Base-by-base conservation (phyloP, 2,329 filamentous ascomycete species). In the Colletotrichum filicis region DNA sequence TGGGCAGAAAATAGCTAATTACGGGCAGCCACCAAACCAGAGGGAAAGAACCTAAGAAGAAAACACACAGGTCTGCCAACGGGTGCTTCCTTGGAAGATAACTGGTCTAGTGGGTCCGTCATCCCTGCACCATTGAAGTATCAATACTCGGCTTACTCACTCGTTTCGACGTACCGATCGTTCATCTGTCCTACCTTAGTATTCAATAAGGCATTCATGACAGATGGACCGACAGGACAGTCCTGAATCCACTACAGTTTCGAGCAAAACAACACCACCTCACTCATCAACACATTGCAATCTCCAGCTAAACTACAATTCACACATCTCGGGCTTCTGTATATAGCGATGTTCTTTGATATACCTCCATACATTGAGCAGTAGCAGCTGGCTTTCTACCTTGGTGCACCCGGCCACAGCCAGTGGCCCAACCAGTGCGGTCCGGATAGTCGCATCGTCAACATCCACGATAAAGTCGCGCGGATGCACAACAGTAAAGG, bases 61-160 rank as follows among this genome's bases (percentile, higher is more conserved):
- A 37, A 30, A 35, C 16, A 16, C 55, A 16, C 52, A 56, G 49
- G 42, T 56, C 58, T 30, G 65, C 59, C 59, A 53, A 69, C 58
- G 53, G 65, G 52, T 68, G 65, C 65, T 72, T 69, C 52, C 65
- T 63, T 63, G 69, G 52, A 68, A 72, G 58, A 58, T 37, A 24
- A 72, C 42, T 62, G 52, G 69, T 32, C n/a, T 46, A 28, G 56
- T 59, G 49, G 63, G 30, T 1, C 42, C 8, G 3, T 7, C 8
- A 49, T 49, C 19, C 42, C 42, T 49, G 42, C 5, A 35, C n/a
- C 7, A n/a, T 16, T 19, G 2, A 65, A 35, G 67, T 69, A 66
- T 52, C 7, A 37, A 12, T 69, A 66, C 61, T 22, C 24, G 24
- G 53, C 24, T 5, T 11, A 9, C 8, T 22, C n/a, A 30, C 12